Evolutionary conservation across 305 asterid genomes (phyloP).

Genomic region (Plantago lanceolata): DNA sequence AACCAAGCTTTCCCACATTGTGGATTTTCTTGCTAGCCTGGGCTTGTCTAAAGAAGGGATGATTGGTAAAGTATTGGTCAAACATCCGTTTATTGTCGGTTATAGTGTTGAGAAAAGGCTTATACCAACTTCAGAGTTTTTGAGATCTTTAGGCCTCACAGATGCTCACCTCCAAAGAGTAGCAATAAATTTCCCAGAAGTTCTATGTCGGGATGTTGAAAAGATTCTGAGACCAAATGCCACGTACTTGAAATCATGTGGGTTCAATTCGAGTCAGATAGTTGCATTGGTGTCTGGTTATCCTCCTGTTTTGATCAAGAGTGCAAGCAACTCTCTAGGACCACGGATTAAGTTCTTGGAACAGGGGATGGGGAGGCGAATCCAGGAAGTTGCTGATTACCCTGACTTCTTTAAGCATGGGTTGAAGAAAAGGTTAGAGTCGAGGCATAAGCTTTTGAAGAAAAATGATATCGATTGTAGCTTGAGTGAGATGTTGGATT

Average conservation of each 20-base stretch:
- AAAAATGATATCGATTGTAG: constrained; percentile 52
- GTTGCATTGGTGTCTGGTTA: constrained; percentile 70
- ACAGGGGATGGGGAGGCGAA: constrained; percentile 74
- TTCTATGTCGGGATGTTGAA: constrained; percentile 72
- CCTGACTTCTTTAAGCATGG: constrained; percentile 87
- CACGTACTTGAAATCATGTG: constrained; percentile 54
- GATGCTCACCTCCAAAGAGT: constrained; percentile 62
- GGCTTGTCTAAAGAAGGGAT: constrained; percentile 64
- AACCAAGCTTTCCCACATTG: constrained; percentile 63
- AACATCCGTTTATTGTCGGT: constrained; percentile 78
- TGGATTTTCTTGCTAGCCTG: constrained; percentile 65
- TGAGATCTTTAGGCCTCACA: constrained; percentile 64
- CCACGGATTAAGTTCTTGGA: constrained; percentile 81
- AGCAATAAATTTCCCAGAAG: constrained; percentile 65
- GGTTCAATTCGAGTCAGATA: constrained; percentile 56
- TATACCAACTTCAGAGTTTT: constrained; percentile 66
- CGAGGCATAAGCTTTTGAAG: constrained; percentile 59
- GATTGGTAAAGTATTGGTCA: constrained; percentile 75
- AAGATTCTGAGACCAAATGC: constrained; percentile 68
- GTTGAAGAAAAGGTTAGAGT: constrained; percentile 73
- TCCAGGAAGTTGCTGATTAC: constrained; percentile 67
- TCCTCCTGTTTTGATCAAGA: constrained; percentile 86
- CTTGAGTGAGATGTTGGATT: constrained; percentile 89
- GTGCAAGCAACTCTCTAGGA: constrained; percentile 60
- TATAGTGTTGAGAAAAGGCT: constrained; percentile 75